Percentiles rank a stretch among this genome's conserved stretches.
Evolutionary conservation across 192 early-diverging fungal species (phyloP).

Genomic region (Backusella tarrabulga): DNA sequence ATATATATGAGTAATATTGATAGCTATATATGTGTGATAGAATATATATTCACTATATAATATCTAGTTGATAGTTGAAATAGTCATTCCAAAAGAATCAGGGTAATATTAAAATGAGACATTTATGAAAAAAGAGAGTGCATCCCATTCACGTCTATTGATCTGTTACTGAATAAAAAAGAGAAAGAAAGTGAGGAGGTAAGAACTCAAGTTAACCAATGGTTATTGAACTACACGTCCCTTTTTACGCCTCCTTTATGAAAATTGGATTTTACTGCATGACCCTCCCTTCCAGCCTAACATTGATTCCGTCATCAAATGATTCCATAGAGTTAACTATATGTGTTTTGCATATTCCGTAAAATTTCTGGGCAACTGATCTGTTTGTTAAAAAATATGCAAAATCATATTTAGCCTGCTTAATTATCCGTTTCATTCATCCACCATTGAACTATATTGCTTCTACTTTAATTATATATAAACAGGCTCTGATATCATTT

Average conservation of each 20-base stretch:
- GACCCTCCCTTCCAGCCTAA: not conserved
- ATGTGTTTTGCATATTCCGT: not conserved
- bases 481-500: not conserved
- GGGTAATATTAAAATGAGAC: not conserved
- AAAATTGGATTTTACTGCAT: not conserved
- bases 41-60: too few relatives aligned
- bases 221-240: not conserved
- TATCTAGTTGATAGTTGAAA: not conserved
- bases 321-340: not conserved
- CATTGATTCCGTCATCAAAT: not conserved
- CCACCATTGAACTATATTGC: not conserved
- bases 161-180: not conserved
- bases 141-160: not conserved
- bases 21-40: too few relatives aligned
- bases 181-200: not conserved
- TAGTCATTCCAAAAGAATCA: not conserved
- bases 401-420: not conserved
- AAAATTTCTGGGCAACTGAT: not conserved
- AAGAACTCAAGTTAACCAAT: not conserved
- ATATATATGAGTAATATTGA: not conserved
- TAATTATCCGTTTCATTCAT: not conserved
- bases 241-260: constrained; percentile 1
- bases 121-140: not conserved
- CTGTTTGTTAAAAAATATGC: not conserved
- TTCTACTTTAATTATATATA: not conserved